Percentiles rank a stretch among this genome's conserved stretches.
These are phyloP conservation scores for Eucalyptus cloeziana DNA, from an alignment of 345 rosid species.

Conservation along the genomic window DNA sequence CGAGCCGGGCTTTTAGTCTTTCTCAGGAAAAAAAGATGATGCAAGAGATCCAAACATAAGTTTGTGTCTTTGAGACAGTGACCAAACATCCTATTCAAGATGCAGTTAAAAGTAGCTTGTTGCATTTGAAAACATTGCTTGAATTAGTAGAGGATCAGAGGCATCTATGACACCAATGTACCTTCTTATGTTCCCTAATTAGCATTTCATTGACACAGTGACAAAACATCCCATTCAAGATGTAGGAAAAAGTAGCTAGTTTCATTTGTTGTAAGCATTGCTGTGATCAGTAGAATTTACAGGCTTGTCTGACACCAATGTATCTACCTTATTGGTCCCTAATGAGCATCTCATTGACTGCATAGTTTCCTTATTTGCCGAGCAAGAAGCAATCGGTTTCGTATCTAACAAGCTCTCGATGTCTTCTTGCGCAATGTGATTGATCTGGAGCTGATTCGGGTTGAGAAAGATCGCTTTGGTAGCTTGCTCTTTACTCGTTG, in stretches of 20 bases:
- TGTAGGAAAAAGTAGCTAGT: neutral
- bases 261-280: neutral
- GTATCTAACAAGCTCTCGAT: neutral
- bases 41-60: neutral
- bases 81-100: neutral
- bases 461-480: neutral
- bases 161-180: neutral
- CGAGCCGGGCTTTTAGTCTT: neutral
- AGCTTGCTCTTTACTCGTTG: neutral
- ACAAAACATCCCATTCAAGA: neutral
- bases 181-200: neutral
- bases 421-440: neutral
- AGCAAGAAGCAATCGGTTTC: neutral
- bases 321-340: neutral
- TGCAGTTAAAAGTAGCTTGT: neutral
- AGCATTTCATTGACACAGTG: neutral
- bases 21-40: neutral
- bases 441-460: neutral
- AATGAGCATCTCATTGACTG: neutral
- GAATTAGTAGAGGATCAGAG: neutral
- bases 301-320: neutral
- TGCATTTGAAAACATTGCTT: neutral
- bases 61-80: neutral
- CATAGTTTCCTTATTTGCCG: neutral
- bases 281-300: neutral